Base-by-base conservation (phyloP, 257 asterid genomes). In the Solanum corneliomulleri region DNA sequence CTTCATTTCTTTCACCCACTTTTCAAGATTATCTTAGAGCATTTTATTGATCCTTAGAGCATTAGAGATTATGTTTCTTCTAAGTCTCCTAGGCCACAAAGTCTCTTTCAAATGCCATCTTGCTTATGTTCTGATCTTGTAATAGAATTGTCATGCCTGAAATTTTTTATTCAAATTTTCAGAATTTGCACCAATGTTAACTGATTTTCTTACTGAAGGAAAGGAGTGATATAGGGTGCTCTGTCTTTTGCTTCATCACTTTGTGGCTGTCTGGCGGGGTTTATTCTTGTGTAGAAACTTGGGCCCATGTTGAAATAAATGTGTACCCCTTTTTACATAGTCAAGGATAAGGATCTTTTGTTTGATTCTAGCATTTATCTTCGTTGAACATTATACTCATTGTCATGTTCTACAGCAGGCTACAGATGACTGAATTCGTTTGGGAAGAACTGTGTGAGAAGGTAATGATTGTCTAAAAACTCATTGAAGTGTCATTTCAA, bases 351-450 rank as follows among this genome's bases (percentile, higher is more conserved):
- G 33, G 3, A 66, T 39, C 44, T 75, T 87, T 80, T 78, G 47
- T 41, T 76, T 85, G 56, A 83, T 89, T 86, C 39, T n/a, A 14
- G 49, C 56, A 84, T 86, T 39, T 76, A 35, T 56, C 66, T 66
- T 77, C 47, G 83, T 41, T 85, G 31, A 42, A 25, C 37, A 41
- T 62, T 86, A 42, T 31, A n/a, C 83, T 56, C n/a, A 76, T 93
- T 85, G 69, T 89, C 87, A 75, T 89, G 69, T 85, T 90, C 83
- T 89, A 70, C 95, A 97, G 98, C 99, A 95, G 89, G 98, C 99
- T 78, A 98, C 98, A 80, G 99, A 97, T 94, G 98, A 97, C 91
- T 94, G 99, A 89, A 95, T 97, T 84, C 92, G 97, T 84, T 89
- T 97, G 92, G 92, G 99, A 97, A 90, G 98, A 94, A 87, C 88